phyloP scores from a whole-genome alignment of 176 grass and related monocot genomes.

The Aechmea fasciata region DNA sequence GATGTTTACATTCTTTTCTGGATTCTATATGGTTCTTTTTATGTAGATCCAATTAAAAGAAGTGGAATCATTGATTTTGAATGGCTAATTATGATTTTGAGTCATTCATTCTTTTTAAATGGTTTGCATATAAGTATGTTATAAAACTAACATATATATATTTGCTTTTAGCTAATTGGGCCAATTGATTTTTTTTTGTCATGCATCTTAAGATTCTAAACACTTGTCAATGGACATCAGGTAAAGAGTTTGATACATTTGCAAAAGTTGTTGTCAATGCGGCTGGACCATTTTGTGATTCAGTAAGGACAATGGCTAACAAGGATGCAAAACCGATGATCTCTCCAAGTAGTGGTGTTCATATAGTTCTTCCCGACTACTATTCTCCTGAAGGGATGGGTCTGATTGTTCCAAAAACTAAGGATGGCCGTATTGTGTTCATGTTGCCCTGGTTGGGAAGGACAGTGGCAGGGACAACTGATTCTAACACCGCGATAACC shows the following conservation, averaged over 20 bases:
- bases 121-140: too few species aligned
- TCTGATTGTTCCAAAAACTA: slow-evolving; percentile 93
- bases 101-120: too few species aligned
- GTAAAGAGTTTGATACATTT: slow-evolving; percentile 71
- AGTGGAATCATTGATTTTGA: too few species aligned
- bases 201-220: not conserved
- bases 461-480: slow-evolving; percentile 76
- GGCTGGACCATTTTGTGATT: slow-evolving; percentile 84
- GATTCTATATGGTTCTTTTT: too few species aligned
- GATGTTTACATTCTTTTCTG: too few species aligned
- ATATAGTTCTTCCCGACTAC: slow-evolving; percentile 94
- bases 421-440: slow-evolving; percentile 93
- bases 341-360: slow-evolving; percentile 75
- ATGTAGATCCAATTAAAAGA: too few species aligned
- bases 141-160: too few species aligned
- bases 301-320: slow-evolving; percentile 81
- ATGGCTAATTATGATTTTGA: too few species aligned
- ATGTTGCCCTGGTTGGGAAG: slow-evolving; percentile 97
- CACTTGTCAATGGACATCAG: slow-evolving; percentile 28
- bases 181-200: not conserved
- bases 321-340: slow-evolving; percentile 59
- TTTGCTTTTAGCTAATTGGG: not conserved
- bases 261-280: slow-evolving; percentile 82
- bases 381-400: slow-evolving; percentile 93
- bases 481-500: slow-evolving; percentile 68